Evolutionary conservation across 1,284 basidiomycete species (phyloP), one percentile per base, ranked within the genome.

Genomic region (Macrocystidia cucumis): DNA sequence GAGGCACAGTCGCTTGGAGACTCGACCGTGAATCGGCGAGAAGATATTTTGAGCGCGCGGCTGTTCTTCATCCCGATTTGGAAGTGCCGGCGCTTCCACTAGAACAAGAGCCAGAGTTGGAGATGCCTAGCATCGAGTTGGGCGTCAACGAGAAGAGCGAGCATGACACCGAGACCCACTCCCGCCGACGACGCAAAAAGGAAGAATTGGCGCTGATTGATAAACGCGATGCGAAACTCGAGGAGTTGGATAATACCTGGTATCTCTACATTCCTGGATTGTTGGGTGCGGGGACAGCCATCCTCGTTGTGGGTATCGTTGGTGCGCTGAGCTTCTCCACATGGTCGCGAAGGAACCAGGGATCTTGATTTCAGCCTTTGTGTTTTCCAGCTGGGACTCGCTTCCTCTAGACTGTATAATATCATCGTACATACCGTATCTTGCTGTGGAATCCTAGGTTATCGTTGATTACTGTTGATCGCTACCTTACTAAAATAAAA

Each of bases 251-350:
- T 39, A 71, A 64, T 57, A 68, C 79, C 18, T 87, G 83, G 83
- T 86, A 84, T 47, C 48, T 85, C 37, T 82, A 83, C 44, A 59
- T 87, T 26, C 84, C 84, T 3, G 74, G 79, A 14, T 55, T 87
- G 41, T 73, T 87, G 2, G 84, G 83, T 14, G 84, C 83, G 20
- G 84, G 84, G 8, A 85, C 83, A 12, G 83, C 84, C 29, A 50
- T 87, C 42, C 63, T 87, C 27, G 78, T 85, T 9, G 79, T 87
- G 9, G 84, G 83, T 0, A 75, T 87, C 33, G 72, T 82, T 24
- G 77, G 80, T 1, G 79, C 74, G 3, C 54, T 87, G 44, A 81
- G 81, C 41, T 72, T 87, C 47, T 81, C 82, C 5, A 65, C 57
- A 21, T 80, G 78, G 55, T 86, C 83, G 59, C 71, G 82, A 55